Evolutionary conservation across 441 rosid species (phyloP).

Genomic region (Brassica balearica): DNA sequence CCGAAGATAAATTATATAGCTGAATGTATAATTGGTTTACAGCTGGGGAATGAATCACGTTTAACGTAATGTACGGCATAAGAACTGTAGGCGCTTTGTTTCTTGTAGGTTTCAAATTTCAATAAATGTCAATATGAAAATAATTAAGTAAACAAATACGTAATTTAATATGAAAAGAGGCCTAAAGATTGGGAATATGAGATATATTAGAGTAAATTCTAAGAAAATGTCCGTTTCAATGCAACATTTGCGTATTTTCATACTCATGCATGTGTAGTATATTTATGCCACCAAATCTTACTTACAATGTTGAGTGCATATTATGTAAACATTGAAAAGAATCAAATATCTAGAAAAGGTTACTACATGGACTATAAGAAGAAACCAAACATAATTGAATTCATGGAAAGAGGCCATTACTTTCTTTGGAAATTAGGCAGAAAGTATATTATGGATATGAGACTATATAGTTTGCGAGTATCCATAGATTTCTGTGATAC

Average conservation of each 20-base stretch:
- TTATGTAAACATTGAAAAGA: background rate
- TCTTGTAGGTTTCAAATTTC: conserved; percentile 27
- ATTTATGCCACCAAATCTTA: conserved; percentile 15
- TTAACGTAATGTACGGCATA: conserved; percentile 41
- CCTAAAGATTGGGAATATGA: conserved; percentile 38
- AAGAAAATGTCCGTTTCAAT: conserved; percentile 35
- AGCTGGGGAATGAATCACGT: conserved; percentile 38
- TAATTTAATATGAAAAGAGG: conserved; percentile 22
- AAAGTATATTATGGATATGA: background rate
- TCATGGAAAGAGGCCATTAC: background rate
- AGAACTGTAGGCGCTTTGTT: conserved; percentile 22
- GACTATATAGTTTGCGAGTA: background rate
- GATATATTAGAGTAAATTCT: conserved; percentile 32
- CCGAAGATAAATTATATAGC: background rate
- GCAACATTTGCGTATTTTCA: conserved; percentile 40
- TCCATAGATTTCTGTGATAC: background rate
- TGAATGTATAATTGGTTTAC: conserved; percentile 16
- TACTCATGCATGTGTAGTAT: conserved; percentile 29
- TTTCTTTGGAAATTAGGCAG: background rate
- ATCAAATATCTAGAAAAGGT: background rate
- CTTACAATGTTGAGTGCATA: background rate
- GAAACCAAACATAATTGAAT: background rate
- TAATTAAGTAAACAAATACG: background rate
- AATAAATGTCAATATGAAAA: conserved; percentile 17
- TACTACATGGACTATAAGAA: background rate